phyloP scores from a whole-genome alignment of 176 grass and related monocot genomes.

The Ensete ventricosum region DNA sequence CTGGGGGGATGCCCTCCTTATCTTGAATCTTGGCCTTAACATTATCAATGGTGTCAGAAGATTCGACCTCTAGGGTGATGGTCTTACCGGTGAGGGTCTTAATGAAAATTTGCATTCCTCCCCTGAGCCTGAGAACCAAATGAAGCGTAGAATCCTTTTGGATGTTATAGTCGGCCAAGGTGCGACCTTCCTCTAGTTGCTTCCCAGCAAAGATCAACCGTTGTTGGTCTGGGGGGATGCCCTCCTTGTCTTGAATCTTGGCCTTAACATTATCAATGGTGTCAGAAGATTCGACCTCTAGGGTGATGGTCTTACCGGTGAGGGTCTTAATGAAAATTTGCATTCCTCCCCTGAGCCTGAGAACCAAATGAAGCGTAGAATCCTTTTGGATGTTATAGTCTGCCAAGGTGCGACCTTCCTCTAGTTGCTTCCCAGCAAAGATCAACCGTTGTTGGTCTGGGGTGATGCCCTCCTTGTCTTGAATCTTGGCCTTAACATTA shows the following conservation, averaged over 20 bases:
- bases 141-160: conserved; percentile 16
- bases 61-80: conserved; percentile 12
- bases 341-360: not conserved
- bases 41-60: conserved; percentile 13
- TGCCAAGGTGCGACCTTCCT: not conserved
- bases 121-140: not conserved
- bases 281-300: conserved; percentile 7
- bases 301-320: conserved; percentile 17
- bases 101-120: conserved; percentile 14
- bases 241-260: conserved; percentile 20
- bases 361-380: conserved; percentile 2
- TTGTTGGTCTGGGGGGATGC: conserved; percentile 13
- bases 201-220: conserved; percentile 12
- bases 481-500: conserved; percentile 1
- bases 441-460: not conserved
- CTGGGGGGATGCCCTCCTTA: conserved; percentile 14
- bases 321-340: conserved; percentile 7
- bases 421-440: not conserved
- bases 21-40: conserved; percentile 16
- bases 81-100: conserved; percentile 17
- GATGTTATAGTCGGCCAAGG: conserved; percentile 8
- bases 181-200: conserved; percentile 13
- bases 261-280: conserved; percentile 16
- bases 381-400: conserved; percentile 7
- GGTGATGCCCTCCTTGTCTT: conserved; percentile 8